These are phyloP conservation scores for Suillus occidentalis DNA, from an alignment of 768 basidiomycete species.

Conservation along the genomic window DNA sequence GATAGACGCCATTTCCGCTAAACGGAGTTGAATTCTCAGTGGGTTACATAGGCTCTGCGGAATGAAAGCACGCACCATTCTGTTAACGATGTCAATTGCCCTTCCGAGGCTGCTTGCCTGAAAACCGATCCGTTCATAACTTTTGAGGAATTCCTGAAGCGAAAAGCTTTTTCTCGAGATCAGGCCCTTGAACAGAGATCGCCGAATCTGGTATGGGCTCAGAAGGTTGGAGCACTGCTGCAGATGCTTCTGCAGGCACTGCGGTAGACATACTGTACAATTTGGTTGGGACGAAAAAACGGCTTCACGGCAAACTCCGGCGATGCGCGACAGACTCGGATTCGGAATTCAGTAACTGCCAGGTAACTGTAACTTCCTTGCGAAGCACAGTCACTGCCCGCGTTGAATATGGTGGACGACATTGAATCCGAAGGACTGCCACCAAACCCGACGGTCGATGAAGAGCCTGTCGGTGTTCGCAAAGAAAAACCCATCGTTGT, in stretches of 20 bases:
- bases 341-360: not conserved
- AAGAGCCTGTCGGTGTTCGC: constrained; percentile 7
- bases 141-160: constrained; percentile 67
- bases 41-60: not conserved
- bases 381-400: not conserved
- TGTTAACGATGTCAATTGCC: constrained; percentile 88
- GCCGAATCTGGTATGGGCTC: constrained; percentile 66
- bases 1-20: constrained; percentile 89
- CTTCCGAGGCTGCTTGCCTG: constrained; percentile 92
- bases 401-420: constrained; percentile 1
- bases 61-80: constrained; percentile 63
- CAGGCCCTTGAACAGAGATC: constrained; percentile 79
- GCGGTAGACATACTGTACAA: constrained; percentile 16
- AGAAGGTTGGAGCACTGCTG: constrained; percentile 77
- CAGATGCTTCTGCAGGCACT: constrained; percentile 61
- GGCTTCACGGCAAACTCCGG: constrained; percentile 29
- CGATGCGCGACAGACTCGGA: not conserved
- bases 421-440: constrained; percentile 24
- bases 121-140: constrained; percentile 92
- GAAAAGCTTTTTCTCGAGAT: constrained; percentile 73
- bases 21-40: not conserved
- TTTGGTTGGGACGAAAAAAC: constrained; percentile 7
- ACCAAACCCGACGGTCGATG: constrained; percentile 17
- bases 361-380: not conserved
- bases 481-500: constrained; percentile 13